Base-by-base conservation (phyloP, 495 filamentous ascomycete genomes). In the Lophiotrema nucula region DNA sequence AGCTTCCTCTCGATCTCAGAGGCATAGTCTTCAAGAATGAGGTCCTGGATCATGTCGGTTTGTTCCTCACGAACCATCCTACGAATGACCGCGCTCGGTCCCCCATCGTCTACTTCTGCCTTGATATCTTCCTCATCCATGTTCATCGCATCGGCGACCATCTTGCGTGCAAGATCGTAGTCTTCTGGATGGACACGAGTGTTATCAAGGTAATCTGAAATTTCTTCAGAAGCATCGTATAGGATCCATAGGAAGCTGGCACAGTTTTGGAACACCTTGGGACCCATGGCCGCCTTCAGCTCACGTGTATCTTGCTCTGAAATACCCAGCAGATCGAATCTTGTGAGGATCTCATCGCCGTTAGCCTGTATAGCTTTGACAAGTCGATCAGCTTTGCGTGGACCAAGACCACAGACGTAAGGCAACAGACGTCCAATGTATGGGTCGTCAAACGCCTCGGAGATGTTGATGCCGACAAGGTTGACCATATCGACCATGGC, bases 401-500 rank as follows among this genome's bases (percentile, higher is more conserved):
- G 89, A n/a, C 93, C 93, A 27, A 98, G 80, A 54, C 93, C 93
- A 63, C 88, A 92, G 22, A 98, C 83, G 66, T 92, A 97, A 10
- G 90, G 93, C 11, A 98, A 78, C 5, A 98, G 80, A 58, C 90
- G 91, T 26, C 90, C 90, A 3, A 86, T 86, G 65, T 90, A 87
- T 1, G 79, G 67, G 65, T 96, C 87, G 22, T 74, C 77, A 27
- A 95, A 83, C 10, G 93, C 91, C 49, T 96, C 91, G 65, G 96
- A 96, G 66, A 97, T 84, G 60, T 97, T 88, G 19, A 98, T 91
- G 56, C 93, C 93, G 51, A 89, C 88, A 10, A 98, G 80, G 69
- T 98, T 98, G 64, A 98, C 93, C 84, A 95, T 96, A 67, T 98
- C 95, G 4, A 97, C 92, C 81, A 98, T 86, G 18, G 91, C 89